phyloP scores from a whole-genome alignment of 169 alveolate species.

The Plasmodium knowlesi region DNA sequence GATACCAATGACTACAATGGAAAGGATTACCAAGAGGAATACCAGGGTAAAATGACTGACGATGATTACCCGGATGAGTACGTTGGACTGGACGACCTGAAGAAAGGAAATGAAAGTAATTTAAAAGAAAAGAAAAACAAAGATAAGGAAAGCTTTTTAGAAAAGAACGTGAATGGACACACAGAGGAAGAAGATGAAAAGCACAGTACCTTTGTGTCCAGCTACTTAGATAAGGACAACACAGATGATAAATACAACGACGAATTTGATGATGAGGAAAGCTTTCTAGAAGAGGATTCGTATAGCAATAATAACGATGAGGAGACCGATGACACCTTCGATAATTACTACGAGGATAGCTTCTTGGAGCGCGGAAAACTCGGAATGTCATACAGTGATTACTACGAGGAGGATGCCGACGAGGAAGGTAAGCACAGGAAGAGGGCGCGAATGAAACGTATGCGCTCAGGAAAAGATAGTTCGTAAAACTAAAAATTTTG shows the following conservation, averaged over 20 bases:
- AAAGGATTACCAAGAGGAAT: background rate
- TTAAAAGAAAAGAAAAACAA: background rate
- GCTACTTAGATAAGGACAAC: background rate
- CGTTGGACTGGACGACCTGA: background rate
- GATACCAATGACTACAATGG: constrained; percentile 20
- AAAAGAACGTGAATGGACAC: background rate
- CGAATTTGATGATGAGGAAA: background rate
- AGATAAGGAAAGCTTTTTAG: constrained; percentile 23
- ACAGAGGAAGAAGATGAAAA: background rate
- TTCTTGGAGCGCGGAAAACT: constrained; percentile 20
- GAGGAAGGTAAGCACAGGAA: constrained; percentile 10
- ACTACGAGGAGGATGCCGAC: background rate
- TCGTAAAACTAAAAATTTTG: background rate
- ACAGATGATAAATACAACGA: background rate
- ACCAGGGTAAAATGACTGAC: constrained; percentile 3
- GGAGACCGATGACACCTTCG: background rate
- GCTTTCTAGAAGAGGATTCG: constrained; percentile 13
- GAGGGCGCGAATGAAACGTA: background rate
- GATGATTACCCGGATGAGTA: background rate
- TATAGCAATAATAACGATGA: background rate
- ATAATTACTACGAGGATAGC: constrained; percentile 5
- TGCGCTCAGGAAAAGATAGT: background rate
- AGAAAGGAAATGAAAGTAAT: background rate
- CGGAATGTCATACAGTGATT: background rate
- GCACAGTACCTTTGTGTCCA: constrained; percentile 9